Evolutionary conservation across 176 grass and related monocot genomes (phyloP), one percentile per base, ranked within the genome.

Genomic region (Thinopyrum elongatum): DNA sequence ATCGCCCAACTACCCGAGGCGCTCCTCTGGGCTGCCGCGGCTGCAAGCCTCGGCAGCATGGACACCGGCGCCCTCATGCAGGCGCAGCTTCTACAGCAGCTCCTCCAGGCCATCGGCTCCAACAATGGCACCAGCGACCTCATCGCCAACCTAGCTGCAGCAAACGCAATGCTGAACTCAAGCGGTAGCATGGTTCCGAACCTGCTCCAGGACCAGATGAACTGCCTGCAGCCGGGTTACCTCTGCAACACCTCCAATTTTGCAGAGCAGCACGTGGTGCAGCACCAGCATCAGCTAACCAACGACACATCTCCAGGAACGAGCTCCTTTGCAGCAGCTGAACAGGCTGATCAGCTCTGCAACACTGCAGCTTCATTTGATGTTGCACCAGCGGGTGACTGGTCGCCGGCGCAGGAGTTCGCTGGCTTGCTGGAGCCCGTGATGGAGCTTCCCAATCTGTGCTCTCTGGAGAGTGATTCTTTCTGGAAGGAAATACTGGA

Each of bases 401-500:
- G 15, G 53, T 19, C 66, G 17, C 19, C 63, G 6, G 42, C 34
- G 31, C 36, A 72, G 29, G 57, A 70, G 30, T 83, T 86, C 31
- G 21, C 41, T 14, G 31, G 23, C 57, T 83, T 38, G 35, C 5
- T 90, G 57, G 84, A 83, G 89, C 77, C 77, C 4, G 14, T 6
- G 66, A 14, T 26, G 3, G 69, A 81, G 25, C 64, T 85, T 27
- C 87, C 82, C 25, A 27, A 5, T 41, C 28, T 81, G 14, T 81
- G 62, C 70, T 89, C 89, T 22, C 25, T 79, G 33, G 89, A 90
- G 42, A 51, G 79, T 15, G 84, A 86, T 13, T 44, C 4, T 57
- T 79, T 83, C 84, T 90, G 89, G 89, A 58, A 79, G 10, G 80
- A 83, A 7, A 65, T 90, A 23, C 31, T 90, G 6, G 55, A 82